These are phyloP conservation scores for Vigna trinervia DNA, from an alignment of 306 rosid species.

Conservation along the genomic window DNA sequence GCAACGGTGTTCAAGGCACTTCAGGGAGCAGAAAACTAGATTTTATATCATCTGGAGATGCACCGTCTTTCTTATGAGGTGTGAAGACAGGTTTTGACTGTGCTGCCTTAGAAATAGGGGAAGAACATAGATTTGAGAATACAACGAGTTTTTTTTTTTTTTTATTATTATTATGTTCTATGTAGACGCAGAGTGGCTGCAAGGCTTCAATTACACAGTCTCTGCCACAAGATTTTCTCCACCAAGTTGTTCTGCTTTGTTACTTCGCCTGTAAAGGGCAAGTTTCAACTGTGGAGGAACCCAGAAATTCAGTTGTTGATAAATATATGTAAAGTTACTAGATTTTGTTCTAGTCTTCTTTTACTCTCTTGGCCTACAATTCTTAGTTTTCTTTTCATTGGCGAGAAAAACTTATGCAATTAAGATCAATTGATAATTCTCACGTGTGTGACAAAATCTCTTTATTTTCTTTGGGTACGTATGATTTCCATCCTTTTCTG, in stretches of 20 bases:
- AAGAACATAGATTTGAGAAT: background rate
- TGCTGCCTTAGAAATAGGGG: background rate
- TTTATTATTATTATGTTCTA: background rate
- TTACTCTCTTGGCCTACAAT: background rate
- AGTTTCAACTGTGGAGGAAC: background rate
- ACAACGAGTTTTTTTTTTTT: background rate
- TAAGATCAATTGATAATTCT: conserved; percentile 7
- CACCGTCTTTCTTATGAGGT: conserved; percentile 58
- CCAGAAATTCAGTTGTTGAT: conserved; percentile 22
- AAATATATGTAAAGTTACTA: conserved; percentile 26
- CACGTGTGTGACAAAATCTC: background rate
- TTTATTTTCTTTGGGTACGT: background rate
- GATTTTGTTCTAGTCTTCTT: background rate
- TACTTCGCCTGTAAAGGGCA: background rate
- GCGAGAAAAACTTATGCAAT: background rate
- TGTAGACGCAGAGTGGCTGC: conserved; percentile 19
- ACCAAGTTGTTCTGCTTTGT: conserved; percentile 2
- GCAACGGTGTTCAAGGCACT: conserved; percentile 61
- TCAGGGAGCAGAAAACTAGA: conserved; percentile 63
- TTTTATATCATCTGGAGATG: conserved; percentile 76
- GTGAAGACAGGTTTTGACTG: conserved; percentile 51
- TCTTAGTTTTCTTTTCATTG: conserved; percentile 16
- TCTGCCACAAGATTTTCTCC: conserved; percentile 25
- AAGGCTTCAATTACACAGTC: background rate
- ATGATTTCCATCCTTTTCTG: background rate